Evolutionary conservation across 805 yeast genomes (phyloP), one percentile per base, ranked within the genome.

Genomic region (Ogataea nitratoaversa): DNA sequence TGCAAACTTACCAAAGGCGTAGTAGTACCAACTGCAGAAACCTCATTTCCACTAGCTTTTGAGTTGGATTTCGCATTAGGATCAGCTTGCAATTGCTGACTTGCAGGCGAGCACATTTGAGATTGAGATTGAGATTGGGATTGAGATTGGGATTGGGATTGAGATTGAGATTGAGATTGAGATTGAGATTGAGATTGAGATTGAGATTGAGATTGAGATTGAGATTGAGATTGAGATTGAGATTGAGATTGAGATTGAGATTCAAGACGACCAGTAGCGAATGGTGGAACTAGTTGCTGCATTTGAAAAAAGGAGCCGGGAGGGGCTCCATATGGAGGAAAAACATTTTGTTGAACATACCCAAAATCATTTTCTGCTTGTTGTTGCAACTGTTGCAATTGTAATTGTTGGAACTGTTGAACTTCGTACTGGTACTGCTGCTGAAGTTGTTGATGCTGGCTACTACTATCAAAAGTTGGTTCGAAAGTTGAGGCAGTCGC

Each of bases 401-500:
- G 54, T 17, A 47, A 48, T 28, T 53, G 54, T 6, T 36, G 38
- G 9, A 36, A 19, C 20, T 28, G 44, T 24, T 36, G 48, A 31
- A 38, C 19, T 13, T 38, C 46, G n/a, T 29, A 39, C 28, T 36
- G 47, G 5, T 40, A 40, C 12, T 31, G 35, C 12, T 35, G 36
- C 19, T 38, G 48, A 20, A 41, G 40, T 12, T 30, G 37, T 12
- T 8, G 18, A 7, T 12, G 12, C n/a, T 25, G 22, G 18, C 19
- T 17, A 22, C 19, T 22, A 19, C 45, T 48, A 34, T 36, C 43
- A 30, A 60, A 70, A 45, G 53, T 40, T 18, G 86, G 85, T 12
- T 75, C 74, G 54, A 80, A 80, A 1, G 82, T 63, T 8, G 78
- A 62, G 4, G 84, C 80, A 16, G 80, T 64, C 6, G 82, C 84